A percentile compares a stretch with the other conserved stretches of the same genome.
Evolutionary conservation across 2,329 filamentous ascomycete genomes (phyloP).

Genomic region (Thelonectria olida): DNA sequence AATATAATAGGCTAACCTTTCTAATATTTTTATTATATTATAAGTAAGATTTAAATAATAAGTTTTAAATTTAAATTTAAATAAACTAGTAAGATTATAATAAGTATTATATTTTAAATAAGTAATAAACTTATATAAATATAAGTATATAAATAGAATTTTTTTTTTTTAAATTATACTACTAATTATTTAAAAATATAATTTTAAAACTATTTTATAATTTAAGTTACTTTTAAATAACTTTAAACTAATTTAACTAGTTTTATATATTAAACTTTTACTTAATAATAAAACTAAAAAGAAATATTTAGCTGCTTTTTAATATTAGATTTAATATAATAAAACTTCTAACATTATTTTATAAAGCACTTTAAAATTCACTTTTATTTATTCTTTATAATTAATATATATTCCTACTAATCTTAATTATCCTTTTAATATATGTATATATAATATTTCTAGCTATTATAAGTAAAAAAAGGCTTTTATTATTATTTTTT

Average conservation of each 20-base stretch:
- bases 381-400: background rate
- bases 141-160: background rate
- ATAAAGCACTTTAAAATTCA: background rate
- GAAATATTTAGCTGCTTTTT: background rate
- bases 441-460: background rate
- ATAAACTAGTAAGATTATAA: too few relatives aligned
- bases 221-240: background rate
- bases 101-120: background rate
- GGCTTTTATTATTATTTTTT: background rate
- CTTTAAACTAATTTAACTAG: background rate
- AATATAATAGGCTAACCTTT: too few relatives aligned
- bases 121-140: background rate
- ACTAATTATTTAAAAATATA: background rate
- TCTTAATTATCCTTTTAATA: background rate
- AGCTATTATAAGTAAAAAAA: background rate
- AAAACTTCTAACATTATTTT: background rate
- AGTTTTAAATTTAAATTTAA: too few relatives aligned
- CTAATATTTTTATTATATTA: too few relatives aligned
- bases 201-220: background rate
- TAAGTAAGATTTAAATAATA: too few relatives aligned
- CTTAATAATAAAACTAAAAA: background rate
- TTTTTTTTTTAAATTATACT: background rate
- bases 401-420: slow-evolving; percentile 5
- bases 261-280: slow-evolving; percentile 4
- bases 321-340: background rate